phyloP scores from a whole-genome alignment of 2,329 filamentous ascomycete genomes.

The Ophiostoma piceae region DNA sequence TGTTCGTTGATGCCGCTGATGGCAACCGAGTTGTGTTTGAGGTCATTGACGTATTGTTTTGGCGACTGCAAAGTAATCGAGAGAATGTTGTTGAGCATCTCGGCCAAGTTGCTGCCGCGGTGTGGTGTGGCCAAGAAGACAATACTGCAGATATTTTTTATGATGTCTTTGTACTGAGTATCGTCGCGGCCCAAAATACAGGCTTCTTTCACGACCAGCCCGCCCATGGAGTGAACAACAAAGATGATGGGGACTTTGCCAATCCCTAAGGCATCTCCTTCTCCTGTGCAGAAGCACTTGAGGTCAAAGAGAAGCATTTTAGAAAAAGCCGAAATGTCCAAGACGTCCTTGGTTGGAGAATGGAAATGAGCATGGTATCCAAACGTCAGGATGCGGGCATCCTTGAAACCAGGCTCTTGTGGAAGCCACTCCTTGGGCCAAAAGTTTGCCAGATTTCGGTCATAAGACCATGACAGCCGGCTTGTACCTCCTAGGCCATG shows the following conservation, averaged over 20 bases:
- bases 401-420: neutral
- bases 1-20: neutral
- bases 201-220: neutral
- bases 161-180: neutral
- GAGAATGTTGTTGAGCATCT: neutral
- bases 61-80: neutral
- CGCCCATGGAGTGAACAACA: neutral
- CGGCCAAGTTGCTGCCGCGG: neutral
- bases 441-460: neutral
- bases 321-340: neutral
- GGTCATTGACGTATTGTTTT: neutral
- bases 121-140: neutral
- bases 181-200: neutral
- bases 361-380: neutral
- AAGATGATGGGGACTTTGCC: neutral
- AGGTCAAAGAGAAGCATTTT: neutral
- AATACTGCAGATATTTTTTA: neutral
- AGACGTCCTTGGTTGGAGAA: neutral
- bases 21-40: neutral
- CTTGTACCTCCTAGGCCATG: neutral
- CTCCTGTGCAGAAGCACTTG: neutral
- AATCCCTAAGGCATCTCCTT: neutral
- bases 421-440: neutral
- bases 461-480: neutral
- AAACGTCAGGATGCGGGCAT: neutral